Conservation (phyloP, 495 filamentous ascomycete species). For the Penicillium tannophilum region DNA sequence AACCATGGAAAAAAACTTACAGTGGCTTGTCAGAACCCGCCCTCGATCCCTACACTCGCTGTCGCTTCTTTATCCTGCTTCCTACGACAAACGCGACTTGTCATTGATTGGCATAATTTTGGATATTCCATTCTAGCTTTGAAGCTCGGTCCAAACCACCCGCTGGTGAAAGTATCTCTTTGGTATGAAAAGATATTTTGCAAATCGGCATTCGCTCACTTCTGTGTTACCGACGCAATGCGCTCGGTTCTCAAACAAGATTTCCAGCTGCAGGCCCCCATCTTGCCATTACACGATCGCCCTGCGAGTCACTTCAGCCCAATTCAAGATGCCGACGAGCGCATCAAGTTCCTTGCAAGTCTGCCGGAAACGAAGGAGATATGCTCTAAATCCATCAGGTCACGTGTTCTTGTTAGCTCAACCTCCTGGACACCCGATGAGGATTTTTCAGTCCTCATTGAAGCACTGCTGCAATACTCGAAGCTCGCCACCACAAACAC, state of each 20-base stretch:
- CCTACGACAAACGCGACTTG: slow-evolving; percentile 75
- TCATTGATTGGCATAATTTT: slow-evolving; percentile 99
- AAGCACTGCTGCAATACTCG: slow-evolving; percentile 75
- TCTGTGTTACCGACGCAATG: slow-evolving; percentile 93
- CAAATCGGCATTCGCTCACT: slow-evolving; percentile 67
- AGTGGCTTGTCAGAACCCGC: slow-evolving; percentile 71
- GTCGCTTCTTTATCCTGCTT: slow-evolving; percentile 72
- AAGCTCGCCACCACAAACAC: slow-evolving; percentile 41
- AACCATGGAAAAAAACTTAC: not conserved
- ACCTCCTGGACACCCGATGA: slow-evolving; percentile 98
- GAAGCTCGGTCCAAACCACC: slow-evolving; percentile 63
- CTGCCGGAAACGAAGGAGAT: slow-evolving; percentile 61
- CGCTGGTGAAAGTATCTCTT: slow-evolving; percentile 72
- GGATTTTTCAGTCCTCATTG: slow-evolving; percentile 88
- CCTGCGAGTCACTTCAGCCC: slow-evolving; percentile 82
- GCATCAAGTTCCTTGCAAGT: slow-evolving; percentile 59
- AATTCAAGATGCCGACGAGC: slow-evolving; percentile 47
- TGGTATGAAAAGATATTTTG: slow-evolving; percentile 76
- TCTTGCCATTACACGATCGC: slow-evolving; percentile 81
- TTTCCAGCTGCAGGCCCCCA: slow-evolving; percentile 62
- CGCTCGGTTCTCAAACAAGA: slow-evolving; percentile 64
- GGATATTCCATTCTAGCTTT: slow-evolving; percentile 91
- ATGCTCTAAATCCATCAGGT: slow-evolving; percentile 53
- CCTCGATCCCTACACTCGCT: slow-evolving; percentile 86
- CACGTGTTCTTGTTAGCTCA: slow-evolving; percentile 77